phyloP scores from a whole-genome alignment of 140 eudicot species.

The Senecio squalidus region DNA sequence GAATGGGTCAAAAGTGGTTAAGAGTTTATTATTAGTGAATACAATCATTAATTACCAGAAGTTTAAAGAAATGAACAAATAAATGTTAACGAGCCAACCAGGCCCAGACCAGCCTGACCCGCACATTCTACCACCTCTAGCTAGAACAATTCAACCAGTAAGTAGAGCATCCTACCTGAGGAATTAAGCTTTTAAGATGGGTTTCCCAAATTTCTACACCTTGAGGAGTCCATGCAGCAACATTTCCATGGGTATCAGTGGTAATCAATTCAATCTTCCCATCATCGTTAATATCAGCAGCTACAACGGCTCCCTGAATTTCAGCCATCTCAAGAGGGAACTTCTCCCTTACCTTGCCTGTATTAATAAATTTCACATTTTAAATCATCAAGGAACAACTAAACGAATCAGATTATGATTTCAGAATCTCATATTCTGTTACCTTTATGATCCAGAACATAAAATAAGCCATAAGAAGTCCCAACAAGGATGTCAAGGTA shows the following conservation, averaged over 20 bases:
- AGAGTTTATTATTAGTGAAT: neutral
- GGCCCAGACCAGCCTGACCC: too few relatives aligned
- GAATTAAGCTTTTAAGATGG: slow-evolving; percentile 89
- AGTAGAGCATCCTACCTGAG: slow-evolving; percentile 50
- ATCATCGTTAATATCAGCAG: slow-evolving; percentile 95
- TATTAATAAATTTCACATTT: slow-evolving; percentile 9
- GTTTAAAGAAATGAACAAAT: too few relatives aligned
- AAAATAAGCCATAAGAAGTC: slow-evolving; percentile 87
- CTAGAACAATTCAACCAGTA: neutral
- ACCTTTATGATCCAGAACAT: slow-evolving; percentile 94
- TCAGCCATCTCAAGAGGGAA: slow-evolving; percentile 99
- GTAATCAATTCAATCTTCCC: slow-evolving; percentile 94
- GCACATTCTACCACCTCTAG: neutral
- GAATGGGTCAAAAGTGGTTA: neutral
- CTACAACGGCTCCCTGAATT: slow-evolving; percentile 91
- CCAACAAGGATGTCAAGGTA: slow-evolving; percentile 90
- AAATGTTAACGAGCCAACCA: too few relatives aligned
- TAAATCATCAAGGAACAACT: slow-evolving; percentile 4
- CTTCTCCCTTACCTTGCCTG: slow-evolving; percentile 90
- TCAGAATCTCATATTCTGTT: slow-evolving; percentile 1
- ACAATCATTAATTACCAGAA: too few relatives aligned
- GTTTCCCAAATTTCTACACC: slow-evolving; percentile 91
- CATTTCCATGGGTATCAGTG: slow-evolving; percentile 84
- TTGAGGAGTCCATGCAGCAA: slow-evolving; percentile 98
- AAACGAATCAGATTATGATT: neutral